Evolutionary conservation across 495 filamentous ascomycete genomes (phyloP).

Genomic region (Xylaria castorea): DNA sequence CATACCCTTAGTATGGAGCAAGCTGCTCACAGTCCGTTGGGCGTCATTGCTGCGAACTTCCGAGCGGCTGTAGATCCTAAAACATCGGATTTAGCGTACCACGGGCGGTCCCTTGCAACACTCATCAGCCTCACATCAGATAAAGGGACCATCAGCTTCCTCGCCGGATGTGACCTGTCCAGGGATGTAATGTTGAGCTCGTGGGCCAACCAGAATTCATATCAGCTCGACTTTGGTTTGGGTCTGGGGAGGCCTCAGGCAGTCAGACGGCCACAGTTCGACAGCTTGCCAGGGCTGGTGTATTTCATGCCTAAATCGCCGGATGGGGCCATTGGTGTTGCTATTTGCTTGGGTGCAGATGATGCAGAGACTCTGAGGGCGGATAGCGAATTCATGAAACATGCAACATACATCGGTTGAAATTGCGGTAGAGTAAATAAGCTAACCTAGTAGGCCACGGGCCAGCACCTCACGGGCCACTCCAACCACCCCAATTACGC

Average conservation of each 20-base stretch:
- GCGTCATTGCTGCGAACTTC: background rate
- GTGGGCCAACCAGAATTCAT: constrained; percentile 57
- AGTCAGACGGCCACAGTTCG: background rate
- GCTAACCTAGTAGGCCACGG: too few species aligned
- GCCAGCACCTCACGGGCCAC: too few species aligned
- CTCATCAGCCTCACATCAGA: constrained; percentile 31
- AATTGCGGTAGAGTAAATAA: background rate
- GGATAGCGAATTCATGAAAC: background rate
- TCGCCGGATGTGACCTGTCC: constrained; percentile 40
- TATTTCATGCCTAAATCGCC: constrained; percentile 15
- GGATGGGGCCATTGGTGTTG: background rate
- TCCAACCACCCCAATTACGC: too few species aligned
- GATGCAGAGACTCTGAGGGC: background rate
- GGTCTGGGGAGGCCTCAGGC: constrained; percentile 45
- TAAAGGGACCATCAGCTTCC: constrained; percentile 40
- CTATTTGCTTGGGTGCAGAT: background rate
- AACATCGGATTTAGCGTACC: background rate
- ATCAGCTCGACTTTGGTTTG: constrained; percentile 56
- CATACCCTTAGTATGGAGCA: background rate
- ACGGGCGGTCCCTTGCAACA: constrained; percentile 6
- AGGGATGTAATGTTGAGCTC: constrained; percentile 60
- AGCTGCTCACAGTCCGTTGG: background rate
- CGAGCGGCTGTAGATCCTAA: background rate
- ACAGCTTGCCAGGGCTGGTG: constrained; percentile 2
- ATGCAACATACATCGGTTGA: background rate